Evolutionary conservation across 2,329 filamentous ascomycete species (phyloP).

Genomic region (Paraphoma chrysanthemicola): DNA sequence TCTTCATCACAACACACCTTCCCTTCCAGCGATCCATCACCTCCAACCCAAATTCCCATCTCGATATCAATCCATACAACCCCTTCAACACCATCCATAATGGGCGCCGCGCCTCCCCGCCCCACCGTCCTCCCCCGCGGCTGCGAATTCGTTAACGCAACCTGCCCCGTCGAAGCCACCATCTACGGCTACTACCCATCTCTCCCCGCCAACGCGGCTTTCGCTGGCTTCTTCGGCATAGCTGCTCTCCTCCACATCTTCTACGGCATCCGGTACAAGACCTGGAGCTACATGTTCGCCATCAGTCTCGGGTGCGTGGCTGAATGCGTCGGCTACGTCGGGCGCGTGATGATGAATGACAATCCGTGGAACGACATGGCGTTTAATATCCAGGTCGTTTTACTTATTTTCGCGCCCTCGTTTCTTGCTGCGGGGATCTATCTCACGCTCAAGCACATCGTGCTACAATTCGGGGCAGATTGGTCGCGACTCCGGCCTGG

Average conservation of each 20-base stretch:
- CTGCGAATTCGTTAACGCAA: constrained; percentile 18
- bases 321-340: constrained; percentile 63
- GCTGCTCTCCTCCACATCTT: constrained; percentile 57
- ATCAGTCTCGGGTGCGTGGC: constrained; percentile 56
- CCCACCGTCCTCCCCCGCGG: constrained; percentile 12
- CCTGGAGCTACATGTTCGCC: constrained; percentile 61
- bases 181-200: constrained; percentile 62
- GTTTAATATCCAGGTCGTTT: constrained; percentile 61
- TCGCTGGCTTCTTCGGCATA: constrained; percentile 58
- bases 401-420: constrained; percentile 64
- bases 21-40: not conserved
- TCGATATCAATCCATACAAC: not conserved
- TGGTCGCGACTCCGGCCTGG: constrained; percentile 30
- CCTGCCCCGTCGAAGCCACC: constrained; percentile 55
- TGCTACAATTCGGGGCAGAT: constrained; percentile 57
- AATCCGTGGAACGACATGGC: constrained; percentile 59
- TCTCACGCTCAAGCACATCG: constrained; percentile 62
- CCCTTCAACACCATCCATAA: not conserved
- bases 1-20: not conserved
- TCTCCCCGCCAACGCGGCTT: constrained; percentile 58
- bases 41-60: not conserved
- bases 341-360: constrained; percentile 59
- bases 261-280: constrained; percentile 58
- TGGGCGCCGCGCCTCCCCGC: constrained; percentile 13
- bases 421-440: constrained; percentile 63